phyloP scores from a whole-genome alignment of 2,329 filamentous ascomycete species.

The Ciborinia camelliae region DNA sequence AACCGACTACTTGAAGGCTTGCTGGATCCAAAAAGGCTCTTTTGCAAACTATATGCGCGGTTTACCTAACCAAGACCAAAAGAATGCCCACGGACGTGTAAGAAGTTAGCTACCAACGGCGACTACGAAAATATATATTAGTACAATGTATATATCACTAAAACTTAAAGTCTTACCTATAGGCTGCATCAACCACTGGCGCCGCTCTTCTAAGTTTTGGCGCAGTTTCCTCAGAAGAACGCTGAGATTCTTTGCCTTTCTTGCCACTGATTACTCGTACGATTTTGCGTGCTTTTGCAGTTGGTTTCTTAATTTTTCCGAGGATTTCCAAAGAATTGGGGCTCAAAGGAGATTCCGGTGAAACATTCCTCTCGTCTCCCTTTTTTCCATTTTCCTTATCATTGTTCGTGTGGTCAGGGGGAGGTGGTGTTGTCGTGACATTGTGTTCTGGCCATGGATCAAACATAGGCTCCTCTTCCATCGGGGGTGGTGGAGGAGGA shows the following conservation, averaged over 20 bases:
- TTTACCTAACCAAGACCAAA: constrained; percentile 17
- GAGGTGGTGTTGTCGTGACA: constrained; percentile 14
- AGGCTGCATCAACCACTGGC: constrained; percentile 42
- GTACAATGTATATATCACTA: constrained; percentile 24
- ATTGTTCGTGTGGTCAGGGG: constrained; percentile 3
- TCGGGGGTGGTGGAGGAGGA: constrained; percentile 1
- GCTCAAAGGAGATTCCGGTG: constrained; percentile 24
- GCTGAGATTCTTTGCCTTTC: constrained; percentile 29
- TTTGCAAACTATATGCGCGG: constrained; percentile 31
- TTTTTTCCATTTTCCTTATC: constrained; percentile 11
- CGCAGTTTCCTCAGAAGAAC: constrained; percentile 37
- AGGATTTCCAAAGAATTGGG: constrained; percentile 35
- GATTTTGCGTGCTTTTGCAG: constrained; percentile 21
- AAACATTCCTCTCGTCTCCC: neutral
- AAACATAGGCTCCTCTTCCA: constrained; percentile 11
- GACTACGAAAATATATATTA: constrained; percentile 29
- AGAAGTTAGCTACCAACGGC: constrained; percentile 40
- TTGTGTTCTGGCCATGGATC: constrained; percentile 20
- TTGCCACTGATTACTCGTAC: constrained; percentile 23
- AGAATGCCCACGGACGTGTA: neutral
- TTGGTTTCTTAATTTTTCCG: constrained; percentile 27
- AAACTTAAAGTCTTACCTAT: constrained; percentile 33
- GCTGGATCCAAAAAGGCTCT: constrained; percentile 20
- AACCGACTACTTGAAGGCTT: constrained; percentile 35
- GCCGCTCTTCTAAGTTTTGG: constrained; percentile 37